Base-by-base conservation (phyloP, 2,329 filamentous ascomycete genomes). In the Alternaria novae-zelandiae region DNA sequence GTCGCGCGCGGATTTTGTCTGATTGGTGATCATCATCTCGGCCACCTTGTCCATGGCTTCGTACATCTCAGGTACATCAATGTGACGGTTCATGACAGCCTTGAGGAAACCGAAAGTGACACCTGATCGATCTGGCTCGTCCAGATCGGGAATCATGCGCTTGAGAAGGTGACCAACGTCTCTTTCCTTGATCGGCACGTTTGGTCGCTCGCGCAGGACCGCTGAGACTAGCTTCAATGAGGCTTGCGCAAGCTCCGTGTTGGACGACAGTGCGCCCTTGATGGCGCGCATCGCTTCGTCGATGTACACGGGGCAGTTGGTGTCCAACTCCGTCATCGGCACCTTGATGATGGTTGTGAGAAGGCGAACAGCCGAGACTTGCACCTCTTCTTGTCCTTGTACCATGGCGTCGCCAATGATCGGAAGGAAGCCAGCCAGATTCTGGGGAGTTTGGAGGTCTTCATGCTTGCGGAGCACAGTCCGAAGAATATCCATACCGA, bases 81-180 rank as follows among this genome's bases (percentile, higher is more conserved):
- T 86, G 76, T 91, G 95, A 17, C 94, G 89, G 57, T 92, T 91
- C 75, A 99, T 87, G 25, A 98, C 89, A 1, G 93, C 91, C 45
- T 94, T 91, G 62, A 99, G 82, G 80, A 99, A 98, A 74, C 93
- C 97, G 83, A 99, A 99, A 0, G 93, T 96, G 45, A 97, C 89
- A 70, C 97, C 94, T 67, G 97, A 93, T 64, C 94, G 90, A 68
- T 97, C 90, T 5, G 95, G 94, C 76, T 98, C 93, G 28, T 96
- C 97, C 51, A 99, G 86, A 74, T 98, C 95, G 26, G 94, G 90
- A 71, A 94, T 91, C 55, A 98, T 84, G 63, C 92, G 91, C 65
- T 89, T 88, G 5, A 98, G 87, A 3, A 99, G 83, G 78, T 93
- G 90, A 47, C 96, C 93, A 20, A 98, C 83, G 46, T 94, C 91